Evolutionary conservation across 768 basidiomycete genomes (phyloP).

Genomic region (Kwoniella botswanensis): DNA sequence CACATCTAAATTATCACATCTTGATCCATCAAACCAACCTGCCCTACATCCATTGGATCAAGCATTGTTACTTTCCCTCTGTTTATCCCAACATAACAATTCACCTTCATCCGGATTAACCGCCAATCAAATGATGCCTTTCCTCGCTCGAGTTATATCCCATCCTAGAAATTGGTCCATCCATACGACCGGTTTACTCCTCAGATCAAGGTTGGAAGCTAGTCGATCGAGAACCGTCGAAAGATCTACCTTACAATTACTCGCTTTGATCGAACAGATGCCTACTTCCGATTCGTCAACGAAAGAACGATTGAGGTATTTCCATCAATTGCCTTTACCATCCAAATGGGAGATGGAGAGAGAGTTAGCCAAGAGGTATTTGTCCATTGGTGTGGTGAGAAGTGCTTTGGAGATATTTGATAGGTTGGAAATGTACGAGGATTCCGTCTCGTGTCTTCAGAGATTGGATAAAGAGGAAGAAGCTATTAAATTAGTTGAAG

Average conservation of each 20-base stretch:
- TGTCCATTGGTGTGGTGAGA: slow-evolving; percentile 82
- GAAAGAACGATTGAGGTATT: slow-evolving; percentile 75
- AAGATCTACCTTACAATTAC: slow-evolving; percentile 86
- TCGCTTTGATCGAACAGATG: slow-evolving; percentile 96
- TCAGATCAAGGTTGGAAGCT: slow-evolving; percentile 89
- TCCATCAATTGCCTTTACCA: slow-evolving; percentile 81
- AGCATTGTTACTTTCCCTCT: slow-evolving; percentile 85
- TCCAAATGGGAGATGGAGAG: slow-evolving; percentile 91
- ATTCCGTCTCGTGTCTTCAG: slow-evolving; percentile 86
- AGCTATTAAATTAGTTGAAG: slow-evolving; percentile 78
- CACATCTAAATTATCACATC: slow-evolving; percentile 66
- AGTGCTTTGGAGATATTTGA: slow-evolving; percentile 94
- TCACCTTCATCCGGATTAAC: slow-evolving; percentile 90
- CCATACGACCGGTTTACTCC: slow-evolving; percentile 92
- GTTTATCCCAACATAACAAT: slow-evolving; percentile 76
- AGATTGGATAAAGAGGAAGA: slow-evolving; percentile 77
- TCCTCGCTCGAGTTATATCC: slow-evolving; percentile 82
- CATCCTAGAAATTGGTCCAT: slow-evolving; percentile 93
- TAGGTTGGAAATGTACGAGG: slow-evolving; percentile 97
- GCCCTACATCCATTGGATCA: slow-evolving; percentile 91
- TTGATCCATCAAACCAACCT: slow-evolving; percentile 84
- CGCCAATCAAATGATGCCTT: slow-evolving; percentile 87
- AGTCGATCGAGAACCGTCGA: slow-evolving; percentile 89
- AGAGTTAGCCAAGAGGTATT: slow-evolving; percentile 82
- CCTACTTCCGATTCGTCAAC: slow-evolving; percentile 78